Evolutionary conservation across 805 yeast genomes (phyloP).

Genomic region (Teunomyces stri): DNA sequence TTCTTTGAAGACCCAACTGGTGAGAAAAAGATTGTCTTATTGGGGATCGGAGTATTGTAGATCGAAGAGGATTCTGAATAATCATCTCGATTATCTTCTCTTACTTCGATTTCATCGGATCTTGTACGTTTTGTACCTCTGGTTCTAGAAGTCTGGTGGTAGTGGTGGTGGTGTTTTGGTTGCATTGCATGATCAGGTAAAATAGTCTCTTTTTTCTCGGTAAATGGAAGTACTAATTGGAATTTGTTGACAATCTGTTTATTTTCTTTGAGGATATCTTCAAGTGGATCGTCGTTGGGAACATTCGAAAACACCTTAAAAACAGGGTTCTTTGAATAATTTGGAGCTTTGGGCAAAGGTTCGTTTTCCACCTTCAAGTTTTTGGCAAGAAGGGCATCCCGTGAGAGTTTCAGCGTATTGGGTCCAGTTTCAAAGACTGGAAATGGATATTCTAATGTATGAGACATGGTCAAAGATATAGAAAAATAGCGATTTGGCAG

Average conservation of each 20-base stretch:
- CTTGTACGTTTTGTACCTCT: slow-evolving; percentile 12
- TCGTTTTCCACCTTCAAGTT: slow-evolving; percentile 17
- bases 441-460: slow-evolving; percentile 12
- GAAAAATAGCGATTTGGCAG: neutral
- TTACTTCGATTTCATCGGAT: neutral
- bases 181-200: neutral
- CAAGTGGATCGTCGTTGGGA: slow-evolving; percentile 18
- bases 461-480: slow-evolving; percentile 6
- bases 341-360: slow-evolving; percentile 10
- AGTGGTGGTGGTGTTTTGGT: neutral
- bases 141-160: neutral
- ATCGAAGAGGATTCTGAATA: slow-evolving; percentile 12
- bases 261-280: slow-evolving; percentile 19
- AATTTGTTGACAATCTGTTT: slow-evolving; percentile 11
- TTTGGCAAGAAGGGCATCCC: slow-evolving; percentile 16
- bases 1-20: slow-evolving; percentile 21
- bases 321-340: slow-evolving; percentile 10
- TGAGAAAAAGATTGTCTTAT: slow-evolving; percentile 26
- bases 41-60: slow-evolving; percentile 25
- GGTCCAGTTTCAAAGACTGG: slow-evolving; percentile 6
- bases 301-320: slow-evolving; percentile 8
- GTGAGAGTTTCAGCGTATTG: slow-evolving; percentile 7
- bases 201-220: neutral
- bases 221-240: slow-evolving; percentile 17
- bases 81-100: neutral